phyloP scores from a whole-genome alignment of 2,329 filamentous ascomycete genomes.

The Xenoacremonium recifei region DNA sequence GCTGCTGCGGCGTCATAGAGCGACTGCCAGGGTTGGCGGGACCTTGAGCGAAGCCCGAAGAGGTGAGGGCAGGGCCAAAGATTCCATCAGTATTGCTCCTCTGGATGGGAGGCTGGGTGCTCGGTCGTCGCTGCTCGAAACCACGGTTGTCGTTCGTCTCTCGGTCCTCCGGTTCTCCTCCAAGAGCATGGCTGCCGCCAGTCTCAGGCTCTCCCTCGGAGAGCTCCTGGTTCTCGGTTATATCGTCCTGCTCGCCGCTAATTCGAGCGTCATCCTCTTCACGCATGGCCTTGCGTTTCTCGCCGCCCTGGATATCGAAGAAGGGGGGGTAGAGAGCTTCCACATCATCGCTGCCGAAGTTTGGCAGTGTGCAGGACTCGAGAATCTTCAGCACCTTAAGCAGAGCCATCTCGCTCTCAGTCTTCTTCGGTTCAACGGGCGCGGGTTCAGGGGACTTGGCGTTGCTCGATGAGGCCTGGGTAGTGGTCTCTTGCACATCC shows the following conservation, averaged over 20 bases:
- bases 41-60: constrained; percentile 47
- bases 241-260: constrained; percentile 47
- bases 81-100: constrained; percentile 53
- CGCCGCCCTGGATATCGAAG: constrained; percentile 79
- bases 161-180: constrained; percentile 86
- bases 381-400: constrained; percentile 37
- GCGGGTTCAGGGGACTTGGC: constrained; percentile 15
- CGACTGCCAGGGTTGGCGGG: constrained; percentile 59
- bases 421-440: constrained; percentile 8
- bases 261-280: constrained; percentile 64
- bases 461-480: constrained; percentile 20
- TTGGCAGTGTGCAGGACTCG: constrained; percentile 34
- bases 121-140: constrained; percentile 60
- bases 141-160: constrained; percentile 53
- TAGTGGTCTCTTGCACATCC: constrained; percentile 29
- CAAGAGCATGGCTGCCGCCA: constrained; percentile 80
- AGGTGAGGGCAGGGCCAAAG: constrained; percentile 51
- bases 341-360: constrained; percentile 7
- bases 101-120: constrained; percentile 76
- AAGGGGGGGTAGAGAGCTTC: constrained; percentile 59
- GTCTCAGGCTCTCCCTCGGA: constrained; percentile 77
- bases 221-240: constrained; percentile 41
- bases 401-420: constrained; percentile 27
- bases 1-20: constrained; percentile 77
- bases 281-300: constrained; percentile 74